Base-by-base conservation (phyloP, 1,139 yeast species). In the Protomyces gravidus region DNA sequence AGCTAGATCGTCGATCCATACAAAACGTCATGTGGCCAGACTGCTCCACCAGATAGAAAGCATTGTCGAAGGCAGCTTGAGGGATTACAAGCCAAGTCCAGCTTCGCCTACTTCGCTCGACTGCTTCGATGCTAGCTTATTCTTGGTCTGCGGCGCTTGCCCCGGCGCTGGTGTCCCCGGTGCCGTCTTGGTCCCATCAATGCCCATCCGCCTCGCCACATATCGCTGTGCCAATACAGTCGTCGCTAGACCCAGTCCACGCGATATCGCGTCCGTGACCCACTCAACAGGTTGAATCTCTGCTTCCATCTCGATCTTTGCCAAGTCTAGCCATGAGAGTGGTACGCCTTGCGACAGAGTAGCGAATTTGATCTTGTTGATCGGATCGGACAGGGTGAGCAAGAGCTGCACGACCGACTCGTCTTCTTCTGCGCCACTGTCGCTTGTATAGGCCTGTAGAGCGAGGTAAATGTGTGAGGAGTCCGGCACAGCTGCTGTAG, bases 251-350 rank as follows among this genome's bases (percentile, higher is more conserved):
- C 83, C 82, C 60, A 92, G 76, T 0, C 96, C 95, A 66, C 86
- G 88, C 68, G 82, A 85, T 45, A 92, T 80, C 97, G 97, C 90
- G 62, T 83, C 92, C 57, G 81, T 79, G n/a, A 92, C 95, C 98
- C 98, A 92, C 65, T 88, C 96, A 57, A 89, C 78, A 11, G 97
- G 97, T 70, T 90, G 63, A 30, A 63, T 60, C 23, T 62, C 61
- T n/a, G 61, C 61, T 6, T 65, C 68, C 40, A 61, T 42, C 27
- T 68, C 63, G 67, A 84, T 85, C 26, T 89, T 21, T 19, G 57
- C 75, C 96, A 97, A 89, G 33, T 80, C 76, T 2, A 89, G 85
- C 98, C 98, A 92, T 68, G 82, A 83, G 46, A 82, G 70, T 7
- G 98, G 98, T 76, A 89, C 86, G 11, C 95, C 83, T 72, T 92